A percentile compares a stretch with the other conserved stretches of the same genome.
phyloP scores from a whole-genome alignment of 225 moss, liverwort and hornwort species.

The Antitrichia curtipendula region DNA sequence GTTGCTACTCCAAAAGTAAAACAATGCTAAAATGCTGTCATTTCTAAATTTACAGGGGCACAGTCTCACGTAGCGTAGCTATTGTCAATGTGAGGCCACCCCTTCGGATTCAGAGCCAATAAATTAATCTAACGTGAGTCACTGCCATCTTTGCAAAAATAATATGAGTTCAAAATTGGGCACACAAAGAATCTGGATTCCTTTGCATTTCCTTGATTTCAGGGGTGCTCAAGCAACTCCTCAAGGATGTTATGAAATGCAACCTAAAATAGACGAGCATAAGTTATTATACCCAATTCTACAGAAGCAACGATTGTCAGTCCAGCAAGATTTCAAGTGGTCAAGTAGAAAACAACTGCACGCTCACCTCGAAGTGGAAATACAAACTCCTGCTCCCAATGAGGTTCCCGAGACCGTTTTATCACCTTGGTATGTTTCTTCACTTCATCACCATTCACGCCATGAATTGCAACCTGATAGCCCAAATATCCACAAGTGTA shows the following conservation, averaged over 20 bases:
- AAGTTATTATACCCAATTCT: neutral
- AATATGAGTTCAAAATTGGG: neutral
- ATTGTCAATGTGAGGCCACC: neutral
- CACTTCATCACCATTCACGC: slow-evolving; percentile 22
- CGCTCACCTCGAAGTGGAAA: slow-evolving; percentile 36
- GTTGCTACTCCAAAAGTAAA: neutral
- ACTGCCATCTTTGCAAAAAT: neutral
- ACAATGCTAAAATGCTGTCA: neutral
- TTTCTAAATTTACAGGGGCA: neutral
- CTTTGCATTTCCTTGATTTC: neutral
- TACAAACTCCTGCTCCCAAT: slow-evolving; percentile 38
- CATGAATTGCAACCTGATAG: slow-evolving; percentile 42
- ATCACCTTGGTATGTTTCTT: slow-evolving; percentile 26
- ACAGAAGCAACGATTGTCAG: neutral
- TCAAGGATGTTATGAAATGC: neutral
- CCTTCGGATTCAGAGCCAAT: neutral
- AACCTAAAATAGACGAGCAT: neutral
- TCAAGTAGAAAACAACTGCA: neutral
- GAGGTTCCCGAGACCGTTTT: slow-evolving; percentile 31
- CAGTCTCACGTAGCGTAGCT: neutral
- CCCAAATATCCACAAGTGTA: neutral
- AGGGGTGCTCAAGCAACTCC: neutral
- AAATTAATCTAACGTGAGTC: neutral
- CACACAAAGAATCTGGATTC: neutral
- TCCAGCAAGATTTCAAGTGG: neutral